Conservation (phyloP, 2,329 filamentous ascomycete genomes). For the Pseudopyricularia javanii region DNA sequence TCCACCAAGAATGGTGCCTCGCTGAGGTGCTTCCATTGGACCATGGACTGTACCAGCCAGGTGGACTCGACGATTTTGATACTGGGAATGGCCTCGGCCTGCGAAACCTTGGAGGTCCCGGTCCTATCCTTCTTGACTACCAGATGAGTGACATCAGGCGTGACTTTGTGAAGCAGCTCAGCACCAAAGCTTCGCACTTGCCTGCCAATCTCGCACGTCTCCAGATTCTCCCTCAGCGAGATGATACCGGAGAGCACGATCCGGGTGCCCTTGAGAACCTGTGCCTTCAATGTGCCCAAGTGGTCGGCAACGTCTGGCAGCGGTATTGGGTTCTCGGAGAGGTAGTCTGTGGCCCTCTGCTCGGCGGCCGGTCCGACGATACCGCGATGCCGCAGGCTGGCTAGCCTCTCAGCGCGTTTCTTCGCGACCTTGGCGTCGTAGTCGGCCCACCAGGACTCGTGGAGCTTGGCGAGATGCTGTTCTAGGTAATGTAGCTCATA, state of each 20-base stretch:
- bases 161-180: conserved; percentile 41
- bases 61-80: conserved; percentile 87
- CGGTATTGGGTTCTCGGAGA: conserved; percentile 20
- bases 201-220: conserved; percentile 72
- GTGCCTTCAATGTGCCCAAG: conserved; percentile 70
- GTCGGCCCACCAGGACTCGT: conserved; percentile 69
- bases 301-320: conserved; percentile 79
- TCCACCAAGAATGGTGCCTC: conserved; percentile 69
- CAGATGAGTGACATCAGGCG: conserved; percentile 57
- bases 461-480: conserved; percentile 61
- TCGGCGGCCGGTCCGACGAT: conserved; percentile 14
- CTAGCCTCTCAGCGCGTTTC: conserved; percentile 7
- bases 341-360: conserved; percentile 23
- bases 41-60: conserved; percentile 80
- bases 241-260: conserved; percentile 88
- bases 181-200: conserved; percentile 85
- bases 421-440: conserved; percentile 47
- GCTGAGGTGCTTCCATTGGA: conserved; percentile 69
- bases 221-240: conserved; percentile 66
- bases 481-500: conserved; percentile 68
- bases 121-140: conserved; percentile 59
- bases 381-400: not conserved
- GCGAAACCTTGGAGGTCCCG: conserved; percentile 81
- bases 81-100: conserved; percentile 64
- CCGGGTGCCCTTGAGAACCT: conserved; percentile 60